These are phyloP conservation scores for Fibroporia radiculosa DNA, from an alignment of 768 basidiomycete genomes.

Conservation along the genomic window DNA sequence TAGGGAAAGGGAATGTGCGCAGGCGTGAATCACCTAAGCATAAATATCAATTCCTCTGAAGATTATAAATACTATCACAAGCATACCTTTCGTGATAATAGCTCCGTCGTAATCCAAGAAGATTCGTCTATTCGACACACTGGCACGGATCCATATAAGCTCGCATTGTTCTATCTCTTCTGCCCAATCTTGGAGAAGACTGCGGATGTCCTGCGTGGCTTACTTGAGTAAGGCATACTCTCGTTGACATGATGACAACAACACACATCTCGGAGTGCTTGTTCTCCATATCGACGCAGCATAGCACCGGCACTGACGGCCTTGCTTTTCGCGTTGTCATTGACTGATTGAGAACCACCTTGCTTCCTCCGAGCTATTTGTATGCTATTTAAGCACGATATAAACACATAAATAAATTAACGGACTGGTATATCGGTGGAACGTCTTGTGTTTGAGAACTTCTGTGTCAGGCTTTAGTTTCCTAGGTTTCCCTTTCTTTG, in stretches of 20 bases:
- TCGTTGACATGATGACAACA: not conserved
- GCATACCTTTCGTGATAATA: constrained; percentile 53
- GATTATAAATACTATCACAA: not conserved
- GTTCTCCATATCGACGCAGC: constrained; percentile 92
- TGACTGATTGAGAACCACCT: constrained; percentile 87
- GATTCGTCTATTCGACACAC: constrained; percentile 76
- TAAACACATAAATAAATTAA: constrained; percentile 9
- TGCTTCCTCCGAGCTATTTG: constrained; percentile 89
- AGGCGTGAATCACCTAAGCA: constrained; percentile 59
- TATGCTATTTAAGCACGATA: not conserved
- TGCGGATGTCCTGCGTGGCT: constrained; percentile 70
- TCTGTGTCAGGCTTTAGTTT: constrained; percentile 73
- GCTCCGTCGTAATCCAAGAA: constrained; percentile 88
- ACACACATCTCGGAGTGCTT: constrained; percentile 75
- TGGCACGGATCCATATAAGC: constrained; percentile 87
- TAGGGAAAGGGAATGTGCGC: constrained; percentile 92
- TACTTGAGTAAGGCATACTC: not conserved
- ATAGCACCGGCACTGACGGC: constrained; percentile 93
- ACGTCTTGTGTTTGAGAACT: constrained; percentile 86
- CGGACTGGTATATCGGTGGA: constrained; percentile 97
- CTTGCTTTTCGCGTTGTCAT: constrained; percentile 88
- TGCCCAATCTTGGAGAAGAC: constrained; percentile 74
- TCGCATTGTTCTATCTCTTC: constrained; percentile 85
- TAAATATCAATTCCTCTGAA: not conserved
- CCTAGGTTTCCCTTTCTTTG: constrained; percentile 35